Evolutionary conservation across 2,329 filamentous ascomycete genomes (phyloP).

Genomic region (Xenosphaeropsis pyriputrescens): DNA sequence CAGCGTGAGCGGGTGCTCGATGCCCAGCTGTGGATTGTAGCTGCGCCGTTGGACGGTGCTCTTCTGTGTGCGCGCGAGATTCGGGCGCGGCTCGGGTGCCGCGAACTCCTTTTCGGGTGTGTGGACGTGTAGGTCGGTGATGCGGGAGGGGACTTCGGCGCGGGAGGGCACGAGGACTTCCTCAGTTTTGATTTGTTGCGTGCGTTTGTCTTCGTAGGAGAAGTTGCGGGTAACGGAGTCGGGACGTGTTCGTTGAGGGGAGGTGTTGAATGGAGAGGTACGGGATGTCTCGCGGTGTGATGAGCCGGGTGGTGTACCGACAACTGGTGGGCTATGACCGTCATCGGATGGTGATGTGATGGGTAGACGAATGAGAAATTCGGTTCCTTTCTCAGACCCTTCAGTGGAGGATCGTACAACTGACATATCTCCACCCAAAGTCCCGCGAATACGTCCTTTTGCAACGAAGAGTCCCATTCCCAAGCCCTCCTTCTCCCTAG

Average conservation of each 20-base stretch:
- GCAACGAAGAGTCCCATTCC: conserved; percentile 58
- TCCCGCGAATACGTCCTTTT: conserved; percentile 52
- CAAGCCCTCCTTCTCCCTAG: conserved; percentile 51
- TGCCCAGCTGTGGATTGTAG: conserved; percentile 41
- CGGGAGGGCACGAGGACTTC: conserved; percentile 1
- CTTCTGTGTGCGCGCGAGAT: conserved; percentile 4
- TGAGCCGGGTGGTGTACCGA: conserved; percentile 8
- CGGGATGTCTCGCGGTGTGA: conserved; percentile 4
- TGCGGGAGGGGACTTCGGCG: background rate
- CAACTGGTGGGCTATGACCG: conserved; percentile 8
- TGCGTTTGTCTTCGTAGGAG: no score
- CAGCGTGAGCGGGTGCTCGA: conserved; percentile 48
- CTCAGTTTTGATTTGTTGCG: no score
- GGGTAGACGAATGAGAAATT: conserved; percentile 55
- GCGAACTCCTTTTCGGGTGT: background rate
- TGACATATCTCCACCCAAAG: conserved; percentile 48
- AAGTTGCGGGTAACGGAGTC: background rate
- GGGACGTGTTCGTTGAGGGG: background rate
- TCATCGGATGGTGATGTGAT: conserved; percentile 3
- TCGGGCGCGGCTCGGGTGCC: background rate
- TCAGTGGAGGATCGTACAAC: conserved; percentile 47
- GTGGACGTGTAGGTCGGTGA: background rate
- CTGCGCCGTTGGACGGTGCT: conserved; percentile 1
- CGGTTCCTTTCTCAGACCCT: conserved; percentile 44
- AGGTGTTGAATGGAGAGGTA: background rate